These are phyloP conservation scores for Wickerhamomyces kurtzmanii DNA, from an alignment of 805 yeast species.

Conservation along the genomic window DNA sequence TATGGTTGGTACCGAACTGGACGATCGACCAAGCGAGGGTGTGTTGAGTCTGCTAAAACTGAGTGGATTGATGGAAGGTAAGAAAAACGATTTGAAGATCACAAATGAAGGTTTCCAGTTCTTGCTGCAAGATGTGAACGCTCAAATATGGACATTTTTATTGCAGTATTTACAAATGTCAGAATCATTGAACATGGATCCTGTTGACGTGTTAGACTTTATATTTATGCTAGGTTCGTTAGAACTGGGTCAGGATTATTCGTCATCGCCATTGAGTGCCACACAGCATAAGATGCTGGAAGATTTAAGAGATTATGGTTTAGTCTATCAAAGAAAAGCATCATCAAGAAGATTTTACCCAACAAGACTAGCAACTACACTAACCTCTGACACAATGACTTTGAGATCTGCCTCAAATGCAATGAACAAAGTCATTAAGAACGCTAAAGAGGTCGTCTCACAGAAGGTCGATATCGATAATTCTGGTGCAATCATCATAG, in stretches of 20 bases:
- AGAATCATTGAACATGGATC: slow-evolving; percentile 81
- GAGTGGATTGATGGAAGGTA: slow-evolving; percentile 82
- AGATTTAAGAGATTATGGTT: slow-evolving; percentile 85
- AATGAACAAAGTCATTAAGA: slow-evolving; percentile 54
- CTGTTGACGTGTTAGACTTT: slow-evolving; percentile 91
- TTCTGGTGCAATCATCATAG: slow-evolving; percentile 73
- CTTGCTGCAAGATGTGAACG: slow-evolving; percentile 80
- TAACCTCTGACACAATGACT: slow-evolving; percentile 75
- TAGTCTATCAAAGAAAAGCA: slow-evolving; percentile 62
- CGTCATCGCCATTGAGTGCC: slow-evolving; percentile 55
- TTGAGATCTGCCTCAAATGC: slow-evolving; percentile 67
- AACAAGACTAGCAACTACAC: slow-evolving; percentile 79
- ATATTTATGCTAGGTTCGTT: slow-evolving; percentile 89
- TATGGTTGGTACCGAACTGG: slow-evolving; percentile 89
- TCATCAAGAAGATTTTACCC: slow-evolving; percentile 70
- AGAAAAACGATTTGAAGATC: slow-evolving; percentile 41
- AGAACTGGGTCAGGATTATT: slow-evolving; percentile 83
- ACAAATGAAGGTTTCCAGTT: slow-evolving; percentile 94
- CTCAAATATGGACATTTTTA: slow-evolving; percentile 89
- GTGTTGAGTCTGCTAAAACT: slow-evolving; percentile 68
- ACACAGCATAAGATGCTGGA: slow-evolving; percentile 83
- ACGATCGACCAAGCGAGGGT: slow-evolving; percentile 65
- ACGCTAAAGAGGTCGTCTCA: slow-evolving; percentile 14
- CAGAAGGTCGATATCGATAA: slow-evolving; percentile 14
- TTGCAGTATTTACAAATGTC: slow-evolving; percentile 83